Percentiles rank a stretch among this genome's conserved stretches.
Conservation (phyloP, 176 grass and related monocot genomes). For the Bothriochloa decipiens region DNA sequence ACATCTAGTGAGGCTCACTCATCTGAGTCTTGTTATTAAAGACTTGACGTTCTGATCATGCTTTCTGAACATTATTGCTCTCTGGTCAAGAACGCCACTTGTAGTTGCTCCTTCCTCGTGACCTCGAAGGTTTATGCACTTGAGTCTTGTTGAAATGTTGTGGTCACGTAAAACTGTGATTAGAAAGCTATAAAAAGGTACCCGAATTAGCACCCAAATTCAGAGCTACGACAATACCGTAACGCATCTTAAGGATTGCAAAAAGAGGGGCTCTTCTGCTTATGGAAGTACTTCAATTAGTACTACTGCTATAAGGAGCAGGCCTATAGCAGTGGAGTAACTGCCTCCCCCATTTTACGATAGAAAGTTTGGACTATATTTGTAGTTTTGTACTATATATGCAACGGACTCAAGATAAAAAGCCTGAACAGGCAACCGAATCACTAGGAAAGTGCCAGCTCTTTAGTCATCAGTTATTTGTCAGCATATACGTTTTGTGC, state of each 20-base stretch:
- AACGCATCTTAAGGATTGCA: background rate
- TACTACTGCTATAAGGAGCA: background rate
- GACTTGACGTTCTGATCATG: background rate
- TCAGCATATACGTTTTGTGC: background rate
- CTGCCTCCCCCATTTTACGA: background rate
- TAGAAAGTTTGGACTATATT: slow-evolving; percentile 14
- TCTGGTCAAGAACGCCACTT: background rate
- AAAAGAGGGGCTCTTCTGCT: background rate
- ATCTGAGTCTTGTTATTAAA: background rate
- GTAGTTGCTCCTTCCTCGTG: background rate
- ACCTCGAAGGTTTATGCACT: background rate
- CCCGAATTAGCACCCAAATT: background rate
- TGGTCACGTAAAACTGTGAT: background rate
- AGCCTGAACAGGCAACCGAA: background rate
- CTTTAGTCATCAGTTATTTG: background rate
- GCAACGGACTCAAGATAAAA: background rate
- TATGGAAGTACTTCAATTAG: background rate
- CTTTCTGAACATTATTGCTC: background rate
- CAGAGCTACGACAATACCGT: background rate
- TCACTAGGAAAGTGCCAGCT: background rate
- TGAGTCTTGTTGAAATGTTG: background rate
- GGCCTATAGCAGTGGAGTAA: background rate
- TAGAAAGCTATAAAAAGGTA: background rate
- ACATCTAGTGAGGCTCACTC: background rate
- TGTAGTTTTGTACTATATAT: background rate